A percentile compares a stretch with the other conserved stretches of the same genome.
phyloP scores from a whole-genome alignment of 2,329 filamentous ascomycete genomes.

The Aspergillus cejpii region DNA sequence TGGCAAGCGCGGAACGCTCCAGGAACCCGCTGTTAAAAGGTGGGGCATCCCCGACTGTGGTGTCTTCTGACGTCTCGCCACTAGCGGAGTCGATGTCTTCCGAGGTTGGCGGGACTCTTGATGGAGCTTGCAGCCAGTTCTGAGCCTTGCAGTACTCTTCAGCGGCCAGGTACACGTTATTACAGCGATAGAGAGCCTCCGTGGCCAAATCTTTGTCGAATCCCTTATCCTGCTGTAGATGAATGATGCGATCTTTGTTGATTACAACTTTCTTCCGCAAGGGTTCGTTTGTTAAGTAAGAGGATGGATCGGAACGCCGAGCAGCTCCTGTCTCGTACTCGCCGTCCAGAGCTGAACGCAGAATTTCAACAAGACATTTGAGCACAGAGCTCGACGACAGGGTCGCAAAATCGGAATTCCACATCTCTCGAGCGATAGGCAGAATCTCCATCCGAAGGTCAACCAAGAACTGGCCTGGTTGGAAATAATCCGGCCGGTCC shows the following conservation, averaged over 20 bases:
- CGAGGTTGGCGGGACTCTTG: slow-evolving; percentile 60
- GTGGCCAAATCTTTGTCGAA: slow-evolving; percentile 58
- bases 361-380: slow-evolving; percentile 72
- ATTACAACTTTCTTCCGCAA: slow-evolving; percentile 50
- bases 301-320: slow-evolving; percentile 56
- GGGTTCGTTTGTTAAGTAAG: slow-evolving; percentile 41
- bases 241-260: slow-evolving; percentile 43
- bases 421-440: slow-evolving; percentile 68
- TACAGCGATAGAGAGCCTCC: slow-evolving; percentile 78
- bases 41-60: slow-evolving; percentile 21
- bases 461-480: slow-evolving; percentile 69
- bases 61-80: slow-evolving; percentile 28
- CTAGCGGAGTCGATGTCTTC: slow-evolving; percentile 45
- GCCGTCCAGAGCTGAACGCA: slow-evolving; percentile 69
- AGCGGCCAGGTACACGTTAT: slow-evolving; percentile 56
- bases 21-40: slow-evolving; percentile 22
- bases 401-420: slow-evolving; percentile 78
- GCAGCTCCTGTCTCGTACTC: slow-evolving; percentile 65
- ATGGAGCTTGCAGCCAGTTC: slow-evolving; percentile 50
- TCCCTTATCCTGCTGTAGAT: slow-evolving; percentile 40
- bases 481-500: slow-evolving; percentile 55
- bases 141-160: slow-evolving; percentile 69
- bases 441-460: slow-evolving; percentile 76
- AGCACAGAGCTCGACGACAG: slow-evolving; percentile 70
- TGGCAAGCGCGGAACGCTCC: slow-evolving; percentile 29